phyloP scores from a whole-genome alignment of 164 flowering plant species.

The Macadamia integrifolia region DNA sequence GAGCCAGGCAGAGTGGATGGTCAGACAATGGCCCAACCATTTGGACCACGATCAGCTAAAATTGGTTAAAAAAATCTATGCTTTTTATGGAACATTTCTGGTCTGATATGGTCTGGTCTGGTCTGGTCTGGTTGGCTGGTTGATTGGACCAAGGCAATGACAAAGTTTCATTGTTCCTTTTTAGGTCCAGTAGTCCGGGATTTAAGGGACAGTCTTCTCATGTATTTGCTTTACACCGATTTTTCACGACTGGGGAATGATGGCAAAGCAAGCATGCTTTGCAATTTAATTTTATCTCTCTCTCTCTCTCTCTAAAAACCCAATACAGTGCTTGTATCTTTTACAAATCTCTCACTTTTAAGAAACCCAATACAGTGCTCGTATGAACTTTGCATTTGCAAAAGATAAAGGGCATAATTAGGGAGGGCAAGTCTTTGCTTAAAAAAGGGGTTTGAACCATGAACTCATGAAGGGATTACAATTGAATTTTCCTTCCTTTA shows the following conservation, averaged over 20 bases:
- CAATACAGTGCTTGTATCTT: background rate
- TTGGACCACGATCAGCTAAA: no score
- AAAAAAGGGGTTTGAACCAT: background rate
- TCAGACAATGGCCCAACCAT: no score
- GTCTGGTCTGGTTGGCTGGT: no score
- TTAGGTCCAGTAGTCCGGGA: background rate
- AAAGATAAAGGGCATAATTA: background rate
- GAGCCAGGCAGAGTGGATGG: no score
- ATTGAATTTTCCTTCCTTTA: constrained; percentile 14
- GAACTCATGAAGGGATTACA: background rate
- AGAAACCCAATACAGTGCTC: background rate
- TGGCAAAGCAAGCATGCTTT: constrained; percentile 46
- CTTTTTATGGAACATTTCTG: no score
- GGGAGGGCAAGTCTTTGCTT: background rate
- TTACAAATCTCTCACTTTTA: background rate
- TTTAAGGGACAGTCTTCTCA: background rate
- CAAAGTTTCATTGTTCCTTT: no score
- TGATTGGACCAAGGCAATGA: no score
- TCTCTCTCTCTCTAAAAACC: background rate
- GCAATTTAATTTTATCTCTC: background rate
- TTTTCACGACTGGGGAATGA: constrained; percentile 27
- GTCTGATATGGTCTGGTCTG: no score
- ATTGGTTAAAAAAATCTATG: no score
- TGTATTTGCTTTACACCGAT: constrained; percentile 27
- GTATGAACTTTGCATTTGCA: background rate